phyloP scores from a whole-genome alignment of 202 grass and related monocot species.

The Tripidium arundinaceum region DNA sequence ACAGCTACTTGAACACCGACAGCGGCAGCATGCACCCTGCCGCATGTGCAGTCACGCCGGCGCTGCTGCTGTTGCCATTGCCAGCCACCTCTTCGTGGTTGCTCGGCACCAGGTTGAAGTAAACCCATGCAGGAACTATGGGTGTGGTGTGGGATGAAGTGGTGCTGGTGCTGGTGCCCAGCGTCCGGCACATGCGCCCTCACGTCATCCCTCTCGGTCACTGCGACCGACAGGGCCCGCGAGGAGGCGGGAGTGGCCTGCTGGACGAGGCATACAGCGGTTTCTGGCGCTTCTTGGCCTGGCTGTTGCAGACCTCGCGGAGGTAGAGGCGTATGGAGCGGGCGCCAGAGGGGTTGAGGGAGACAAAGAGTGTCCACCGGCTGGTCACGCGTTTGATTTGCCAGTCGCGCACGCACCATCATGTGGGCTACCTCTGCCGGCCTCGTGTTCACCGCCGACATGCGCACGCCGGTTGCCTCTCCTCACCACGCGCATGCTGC shows the following conservation, averaged over 20 bases:
- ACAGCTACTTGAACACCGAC: slow-evolving; percentile 88
- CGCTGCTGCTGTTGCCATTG: not conserved
- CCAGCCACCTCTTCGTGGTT: not conserved
- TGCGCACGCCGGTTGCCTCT: no score
- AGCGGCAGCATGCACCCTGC: slow-evolving; percentile 70
- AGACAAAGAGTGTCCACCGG: no score
- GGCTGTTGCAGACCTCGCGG: slow-evolving; percentile 73
- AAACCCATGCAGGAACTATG: slow-evolving; percentile 31
- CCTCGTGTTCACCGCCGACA: no score
- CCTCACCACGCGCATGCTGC: no score
- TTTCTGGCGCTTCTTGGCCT: slow-evolving; percentile 93
- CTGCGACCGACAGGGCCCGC: not conserved
- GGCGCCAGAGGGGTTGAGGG: slow-evolving; percentile 84
- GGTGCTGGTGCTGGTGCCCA: not conserved
- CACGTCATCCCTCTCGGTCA: not conserved
- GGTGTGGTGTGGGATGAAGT: slow-evolving; percentile 37
- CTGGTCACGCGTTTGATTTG: no score
- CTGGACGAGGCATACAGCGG: slow-evolving; percentile 20
- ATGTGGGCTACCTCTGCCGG: no score
- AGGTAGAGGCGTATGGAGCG: slow-evolving; percentile 82
- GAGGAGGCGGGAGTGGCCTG: not conserved
- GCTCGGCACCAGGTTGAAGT: slow-evolving; percentile 37
- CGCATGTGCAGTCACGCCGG: slow-evolving; percentile 29
- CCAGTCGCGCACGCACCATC: no score
- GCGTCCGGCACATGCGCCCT: not conserved